A percentile compares a stretch with the other conserved stretches of the same genome.
Evolutionary conservation across 306 rosid genomes (phyloP).

Genomic region (Elaeagnus macrophylla): DNA sequence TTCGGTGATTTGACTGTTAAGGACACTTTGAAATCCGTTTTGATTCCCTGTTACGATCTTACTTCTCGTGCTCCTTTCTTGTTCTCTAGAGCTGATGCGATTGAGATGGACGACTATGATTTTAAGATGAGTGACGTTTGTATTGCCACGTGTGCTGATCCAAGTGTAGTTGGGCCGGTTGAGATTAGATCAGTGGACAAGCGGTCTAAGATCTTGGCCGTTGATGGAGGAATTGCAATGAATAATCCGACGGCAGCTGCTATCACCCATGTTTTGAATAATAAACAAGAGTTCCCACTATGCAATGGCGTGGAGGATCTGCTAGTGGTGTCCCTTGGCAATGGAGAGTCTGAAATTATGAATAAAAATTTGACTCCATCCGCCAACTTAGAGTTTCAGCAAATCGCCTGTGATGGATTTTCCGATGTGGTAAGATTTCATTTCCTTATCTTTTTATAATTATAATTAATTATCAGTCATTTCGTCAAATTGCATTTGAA

Average conservation of each 20-base stretch:
- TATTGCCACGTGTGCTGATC: constrained; percentile 51
- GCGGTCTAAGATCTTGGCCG: constrained; percentile 62
- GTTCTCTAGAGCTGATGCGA: constrained; percentile 94
- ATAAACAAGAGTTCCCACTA: constrained; percentile 84
- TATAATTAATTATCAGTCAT: no score
- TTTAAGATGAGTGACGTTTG: constrained; percentile 84
- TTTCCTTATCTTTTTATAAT: background rate
- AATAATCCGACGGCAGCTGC: constrained; percentile 87
- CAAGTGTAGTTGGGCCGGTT: constrained; percentile 25
- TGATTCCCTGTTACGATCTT: constrained; percentile 92
- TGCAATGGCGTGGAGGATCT: constrained; percentile 69
- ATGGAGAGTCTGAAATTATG: constrained; percentile 61
- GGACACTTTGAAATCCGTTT: constrained; percentile 77
- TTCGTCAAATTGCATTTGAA: background rate
- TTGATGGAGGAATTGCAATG: constrained; percentile 76
- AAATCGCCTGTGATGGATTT: constrained; percentile 81
- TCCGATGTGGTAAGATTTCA: constrained; percentile 68
- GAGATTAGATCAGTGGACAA: constrained; percentile 56
- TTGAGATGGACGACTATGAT: constrained; percentile 83
- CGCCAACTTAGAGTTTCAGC: constrained; percentile 33
- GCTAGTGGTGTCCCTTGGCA: constrained; percentile 72
- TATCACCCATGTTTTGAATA: constrained; percentile 81
- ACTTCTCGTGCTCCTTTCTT: constrained; percentile 75
- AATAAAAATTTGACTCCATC: constrained; percentile 20
- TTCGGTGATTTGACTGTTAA: constrained; percentile 63